Evolutionary conservation across 768 basidiomycete species (phyloP).

Genomic region (Tephrocybe sp.): DNA sequence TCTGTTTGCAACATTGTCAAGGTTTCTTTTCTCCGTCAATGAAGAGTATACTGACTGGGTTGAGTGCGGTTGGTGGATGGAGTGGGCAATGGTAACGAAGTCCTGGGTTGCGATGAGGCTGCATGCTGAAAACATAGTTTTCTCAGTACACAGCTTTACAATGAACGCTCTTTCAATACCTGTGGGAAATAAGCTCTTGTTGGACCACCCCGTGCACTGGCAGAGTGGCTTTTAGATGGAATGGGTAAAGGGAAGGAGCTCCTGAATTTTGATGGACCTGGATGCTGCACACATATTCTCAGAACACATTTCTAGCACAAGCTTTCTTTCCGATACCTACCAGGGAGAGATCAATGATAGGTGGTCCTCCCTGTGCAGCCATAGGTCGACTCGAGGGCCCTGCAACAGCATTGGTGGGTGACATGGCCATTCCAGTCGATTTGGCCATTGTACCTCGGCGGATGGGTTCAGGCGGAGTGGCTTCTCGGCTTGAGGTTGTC

Average conservation of each 20-base stretch:
- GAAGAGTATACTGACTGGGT: conserved; percentile 10
- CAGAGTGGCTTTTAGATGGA: too few relatives aligned
- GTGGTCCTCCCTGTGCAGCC: too few relatives aligned
- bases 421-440: not conserved
- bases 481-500: not conserved
- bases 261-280: too few relatives aligned
- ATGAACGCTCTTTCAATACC: not conserved
- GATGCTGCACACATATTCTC: too few relatives aligned
- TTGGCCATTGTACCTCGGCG: not conserved
- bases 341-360: too few relatives aligned
- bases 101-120: not conserved
- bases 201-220: not conserved
- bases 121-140: not conserved
- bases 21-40: not conserved
- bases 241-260: too few relatives aligned
- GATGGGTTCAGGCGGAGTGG: not conserved
- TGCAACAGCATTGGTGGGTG: conserved; percentile 1
- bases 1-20: not conserved
- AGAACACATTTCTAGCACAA: not conserved
- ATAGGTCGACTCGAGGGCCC: too few relatives aligned
- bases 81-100: conserved; percentile 1
- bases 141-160: not conserved
- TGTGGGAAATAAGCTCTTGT: not conserved
- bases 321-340: not conserved
- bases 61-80: conserved; percentile 1